Percentiles rank a stretch among this genome's conserved stretches.
These are phyloP conservation scores for Cardamine resedifolia DNA, from an alignment of 345 rosid species.

Conservation along the genomic window DNA sequence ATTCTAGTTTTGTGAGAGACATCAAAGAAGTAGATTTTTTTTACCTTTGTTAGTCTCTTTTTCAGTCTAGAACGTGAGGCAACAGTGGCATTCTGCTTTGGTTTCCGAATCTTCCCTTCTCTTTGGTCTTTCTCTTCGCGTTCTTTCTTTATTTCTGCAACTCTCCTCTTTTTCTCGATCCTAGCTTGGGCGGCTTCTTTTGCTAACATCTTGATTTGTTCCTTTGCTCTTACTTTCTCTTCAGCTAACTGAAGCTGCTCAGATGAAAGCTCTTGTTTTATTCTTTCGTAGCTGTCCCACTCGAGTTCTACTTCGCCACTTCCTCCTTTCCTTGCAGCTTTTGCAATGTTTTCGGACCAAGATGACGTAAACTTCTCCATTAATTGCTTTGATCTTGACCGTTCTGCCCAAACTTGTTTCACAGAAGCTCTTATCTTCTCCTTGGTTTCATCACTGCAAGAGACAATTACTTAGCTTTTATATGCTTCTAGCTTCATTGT, in stretches of 20 bases:
- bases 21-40: not conserved
- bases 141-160: conserved; percentile 61
- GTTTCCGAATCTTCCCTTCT: conserved; percentile 38
- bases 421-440: conserved; percentile 66
- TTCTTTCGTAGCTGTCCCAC: conserved; percentile 71
- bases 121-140: conserved; percentile 44
- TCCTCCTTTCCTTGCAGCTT: conserved; percentile 73
- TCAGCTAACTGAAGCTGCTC: conserved; percentile 46
- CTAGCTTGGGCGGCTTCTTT: conserved; percentile 51
- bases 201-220: conserved; percentile 46
- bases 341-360: conserved; percentile 61
- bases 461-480: not conserved
- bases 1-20: not conserved
- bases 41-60: conserved; percentile 64
- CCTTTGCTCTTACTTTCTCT: conserved; percentile 50
- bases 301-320: conserved; percentile 53
- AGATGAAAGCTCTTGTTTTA: conserved; percentile 48
- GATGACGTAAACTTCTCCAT: conserved; percentile 49
- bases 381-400: conserved; percentile 49
- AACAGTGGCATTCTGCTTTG: conserved; percentile 31
- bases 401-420: conserved; percentile 55
- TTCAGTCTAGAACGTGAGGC: conserved; percentile 45
- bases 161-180: conserved; percentile 52
- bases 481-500: not conserved
- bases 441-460: conserved; percentile 66